Base-by-base conservation (phyloP, 257 asterid genomes). In the Coffea eugenioides region DNA sequence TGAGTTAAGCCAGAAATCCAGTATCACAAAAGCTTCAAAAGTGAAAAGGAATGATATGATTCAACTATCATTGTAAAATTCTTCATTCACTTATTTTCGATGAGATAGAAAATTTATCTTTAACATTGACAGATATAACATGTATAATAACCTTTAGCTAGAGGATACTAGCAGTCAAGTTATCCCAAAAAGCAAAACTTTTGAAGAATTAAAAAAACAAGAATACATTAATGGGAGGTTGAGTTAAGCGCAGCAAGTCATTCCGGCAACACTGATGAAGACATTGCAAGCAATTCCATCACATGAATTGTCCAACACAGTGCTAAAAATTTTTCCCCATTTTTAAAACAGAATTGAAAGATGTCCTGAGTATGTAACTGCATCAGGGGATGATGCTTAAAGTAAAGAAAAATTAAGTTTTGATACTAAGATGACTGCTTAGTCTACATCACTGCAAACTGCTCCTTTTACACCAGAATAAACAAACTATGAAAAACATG, bases 1-100 rank as follows among this genome's bases (percentile, higher is more conserved):
- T 8, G 56, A n/a, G 46, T 76, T n/a, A 43, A 3, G 31, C 27
- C 31, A 62, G 25, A 51, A 59, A 27, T 8, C 13, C 57, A 59
- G 72, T 3, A 61, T n/a, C 80, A 75, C n/a, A 73, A 70, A 71
- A 77, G 71, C 69, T 52, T 61, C 68, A 48, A 23, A 43, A 31
- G 56, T 15, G 1, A 61, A 39, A 51, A 7, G 2, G 34, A 8
- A 64, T n/a, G 51, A 16, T 27, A 62, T 20, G 56, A 27, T 31
- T 41, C n/a, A 46, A 66, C 20, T 67, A 20, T 62, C 36, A 78
- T 12, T 21, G 25, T 18, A 39, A 69, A 51, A 1, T 20, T 68
- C 21, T 54, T 69, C 2, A 48, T 78, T 68, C 21, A 23, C 12
- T 31, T 25, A 39, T 68, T 52, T 46, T 34, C n/a, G 46, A 68